These are phyloP conservation scores for Solanum hybrid DNA, from an alignment of 305 asterid genomes.

Conservation along the genomic window DNA sequence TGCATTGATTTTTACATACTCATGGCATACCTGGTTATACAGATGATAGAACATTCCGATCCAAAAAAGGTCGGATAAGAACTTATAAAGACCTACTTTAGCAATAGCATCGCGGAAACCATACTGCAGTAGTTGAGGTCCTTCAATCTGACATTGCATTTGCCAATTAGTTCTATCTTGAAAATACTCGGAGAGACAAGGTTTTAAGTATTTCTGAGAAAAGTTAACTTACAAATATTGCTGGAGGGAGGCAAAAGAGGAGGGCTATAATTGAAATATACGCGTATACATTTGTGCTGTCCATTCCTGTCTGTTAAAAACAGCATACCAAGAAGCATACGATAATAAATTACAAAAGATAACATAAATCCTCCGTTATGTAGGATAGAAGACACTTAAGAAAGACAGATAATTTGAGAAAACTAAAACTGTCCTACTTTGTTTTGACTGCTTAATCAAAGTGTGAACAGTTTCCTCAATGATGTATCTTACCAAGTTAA, in stretches of 20 bases:
- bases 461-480: neutral
- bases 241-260: constrained; percentile 60
- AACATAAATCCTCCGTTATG: neutral
- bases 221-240: constrained; percentile 36
- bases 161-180: neutral
- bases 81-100: constrained; percentile 55
- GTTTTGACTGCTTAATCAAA: neutral
- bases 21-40: constrained; percentile 44
- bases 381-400: neutral
- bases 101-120: constrained; percentile 58
- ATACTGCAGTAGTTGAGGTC: constrained; percentile 48
- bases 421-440: neutral
- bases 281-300: constrained; percentile 56
- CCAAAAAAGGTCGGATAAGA: constrained; percentile 58
- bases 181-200: neutral
- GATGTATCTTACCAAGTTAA: neutral
- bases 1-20: neutral
- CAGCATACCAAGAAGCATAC: neutral
- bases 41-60: constrained; percentile 67
- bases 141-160: constrained; percentile 41
- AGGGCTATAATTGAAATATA: constrained; percentile 61
- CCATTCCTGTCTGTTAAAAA: constrained; percentile 58
- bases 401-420: neutral
- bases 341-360: neutral
- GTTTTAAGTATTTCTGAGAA: neutral